phyloP scores from a whole-genome alignment of 2,329 filamentous ascomycete genomes.

The Alternaria tenuissima region DNA sequence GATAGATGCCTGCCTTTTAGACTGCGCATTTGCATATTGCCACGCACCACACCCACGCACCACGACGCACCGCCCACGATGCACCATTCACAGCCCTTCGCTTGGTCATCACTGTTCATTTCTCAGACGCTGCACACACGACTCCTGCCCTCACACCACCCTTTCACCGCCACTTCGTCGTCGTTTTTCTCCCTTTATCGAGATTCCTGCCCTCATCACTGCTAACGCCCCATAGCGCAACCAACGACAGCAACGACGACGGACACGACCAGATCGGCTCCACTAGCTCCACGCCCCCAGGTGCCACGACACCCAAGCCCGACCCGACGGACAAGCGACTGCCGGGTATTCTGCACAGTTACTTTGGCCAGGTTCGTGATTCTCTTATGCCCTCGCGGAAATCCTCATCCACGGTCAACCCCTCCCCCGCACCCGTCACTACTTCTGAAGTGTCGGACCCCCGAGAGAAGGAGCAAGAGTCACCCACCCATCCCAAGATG shows the following conservation, averaged over 20 bases:
- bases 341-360: slow-evolving; percentile 92
- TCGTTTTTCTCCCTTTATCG: not conserved
- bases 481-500: slow-evolving; percentile 58
- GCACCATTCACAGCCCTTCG: slow-evolving; percentile 22
- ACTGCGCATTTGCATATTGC: not conserved
- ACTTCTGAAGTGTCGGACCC: slow-evolving; percentile 26
- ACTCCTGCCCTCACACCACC: slow-evolving; percentile 13
- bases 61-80: not conserved
- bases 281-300: slow-evolving; percentile 83
- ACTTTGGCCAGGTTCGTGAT: slow-evolving; percentile 99
- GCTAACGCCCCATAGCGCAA: slow-evolving; percentile 50
- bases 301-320: slow-evolving; percentile 90
- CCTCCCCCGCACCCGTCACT: slow-evolving; percentile 48
- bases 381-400: slow-evolving; percentile 58
- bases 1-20: slow-evolving; percentile 26
- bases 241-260: slow-evolving; percentile 78
- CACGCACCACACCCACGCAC: slow-evolving; percentile 1
- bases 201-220: slow-evolving; percentile 40
- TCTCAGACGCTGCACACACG: slow-evolving; percentile 39
- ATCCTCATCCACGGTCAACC: slow-evolving; percentile 48
- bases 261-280: slow-evolving; percentile 79
- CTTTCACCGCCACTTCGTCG: slow-evolving; percentile 18
- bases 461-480: slow-evolving; percentile 37
- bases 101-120: slow-evolving; percentile 14
- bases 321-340: slow-evolving; percentile 94